A percentile compares a stretch with the other conserved stretches of the same genome.
These are phyloP conservation scores for Solanum etuberosum DNA, from an alignment of 257 asterid species.

Conservation along the genomic window DNA sequence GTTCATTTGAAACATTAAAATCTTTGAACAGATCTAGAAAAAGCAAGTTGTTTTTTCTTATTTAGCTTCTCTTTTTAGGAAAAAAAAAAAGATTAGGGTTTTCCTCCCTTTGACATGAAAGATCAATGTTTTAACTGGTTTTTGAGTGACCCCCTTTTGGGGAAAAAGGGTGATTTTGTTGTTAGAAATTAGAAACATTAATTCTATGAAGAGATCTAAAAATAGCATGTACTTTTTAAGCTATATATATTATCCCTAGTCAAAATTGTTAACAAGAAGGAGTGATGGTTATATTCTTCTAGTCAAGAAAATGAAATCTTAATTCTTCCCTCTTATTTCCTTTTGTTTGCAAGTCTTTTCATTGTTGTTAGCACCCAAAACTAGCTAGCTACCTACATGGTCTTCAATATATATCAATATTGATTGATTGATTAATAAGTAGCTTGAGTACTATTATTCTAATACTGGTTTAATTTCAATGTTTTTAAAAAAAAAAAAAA, in stretches of 20 bases:
- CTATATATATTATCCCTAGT: background rate
- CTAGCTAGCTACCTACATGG: background rate
- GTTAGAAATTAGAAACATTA: background rate
- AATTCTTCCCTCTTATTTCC: constrained; percentile 6
- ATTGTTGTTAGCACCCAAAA: background rate
- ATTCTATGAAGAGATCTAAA: constrained; percentile 21
- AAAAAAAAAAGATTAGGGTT: background rate
- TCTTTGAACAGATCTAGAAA: constrained; percentile 7
- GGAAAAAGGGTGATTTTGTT: background rate
- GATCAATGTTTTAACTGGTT: background rate
- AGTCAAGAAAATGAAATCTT: background rate
- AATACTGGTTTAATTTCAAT: background rate
- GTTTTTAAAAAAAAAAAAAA: background rate
- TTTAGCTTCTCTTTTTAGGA: background rate
- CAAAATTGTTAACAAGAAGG: background rate
- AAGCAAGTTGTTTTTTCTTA: background rate
- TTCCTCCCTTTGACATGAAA: background rate
- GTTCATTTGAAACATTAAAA: constrained; percentile 10
- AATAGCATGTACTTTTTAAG: constrained; percentile 16
- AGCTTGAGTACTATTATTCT: background rate
- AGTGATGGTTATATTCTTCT: background rate
- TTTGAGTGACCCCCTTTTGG: background rate
- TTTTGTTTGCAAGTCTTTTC: constrained; percentile 42
- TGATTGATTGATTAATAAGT: background rate
- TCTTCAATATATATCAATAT: background rate